These are phyloP conservation scores for Pichia sp. DNA, from an alignment of 1,139 yeast genomes.

Conservation along the genomic window DNA sequence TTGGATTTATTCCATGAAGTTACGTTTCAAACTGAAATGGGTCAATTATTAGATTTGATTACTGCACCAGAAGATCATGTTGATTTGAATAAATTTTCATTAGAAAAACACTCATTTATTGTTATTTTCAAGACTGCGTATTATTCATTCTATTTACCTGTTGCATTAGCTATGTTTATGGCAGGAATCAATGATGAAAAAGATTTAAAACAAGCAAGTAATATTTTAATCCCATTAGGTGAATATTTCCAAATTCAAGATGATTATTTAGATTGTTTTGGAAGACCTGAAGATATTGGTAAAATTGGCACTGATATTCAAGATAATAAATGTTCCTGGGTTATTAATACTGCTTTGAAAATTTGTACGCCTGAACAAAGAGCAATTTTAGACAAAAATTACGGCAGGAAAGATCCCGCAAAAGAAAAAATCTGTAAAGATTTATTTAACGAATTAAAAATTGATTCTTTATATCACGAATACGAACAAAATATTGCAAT, in stretches of 20 bases:
- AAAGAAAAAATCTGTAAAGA: slow-evolving; percentile 69
- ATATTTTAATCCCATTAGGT: slow-evolving; percentile 88
- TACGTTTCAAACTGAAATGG: slow-evolving; percentile 95
- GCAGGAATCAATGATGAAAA: slow-evolving; percentile 65
- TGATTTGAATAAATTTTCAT: slow-evolving; percentile 79
- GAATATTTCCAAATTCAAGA: slow-evolving; percentile 99
- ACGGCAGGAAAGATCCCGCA: slow-evolving; percentile 73
- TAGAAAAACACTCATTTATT: slow-evolving; percentile 88
- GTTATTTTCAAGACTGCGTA: slow-evolving; percentile 96
- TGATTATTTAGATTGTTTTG: slow-evolving; percentile 94
- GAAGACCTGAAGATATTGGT: slow-evolving; percentile 95
- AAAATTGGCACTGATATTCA: slow-evolving; percentile 98
- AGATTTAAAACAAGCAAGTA: slow-evolving; percentile 84
- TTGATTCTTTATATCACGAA: slow-evolving; percentile 63
- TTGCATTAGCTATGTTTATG: slow-evolving; percentile 92
- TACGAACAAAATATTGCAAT: slow-evolving; percentile 77
- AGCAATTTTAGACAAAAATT: slow-evolving; percentile 71
- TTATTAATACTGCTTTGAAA: slow-evolving; percentile 85
- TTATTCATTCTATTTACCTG: slow-evolving; percentile 96
- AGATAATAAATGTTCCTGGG: slow-evolving; percentile 99
- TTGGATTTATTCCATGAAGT: slow-evolving; percentile 90
- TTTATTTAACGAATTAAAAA: slow-evolving; percentile 66
- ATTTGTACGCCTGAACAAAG: slow-evolving; percentile 79
- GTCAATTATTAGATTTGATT: slow-evolving; percentile 89
- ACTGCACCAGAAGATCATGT: slow-evolving; percentile 97